Conservation (phyloP, 1,284 basidiomycete species). For the Cryptococcus hybrid region DNA sequence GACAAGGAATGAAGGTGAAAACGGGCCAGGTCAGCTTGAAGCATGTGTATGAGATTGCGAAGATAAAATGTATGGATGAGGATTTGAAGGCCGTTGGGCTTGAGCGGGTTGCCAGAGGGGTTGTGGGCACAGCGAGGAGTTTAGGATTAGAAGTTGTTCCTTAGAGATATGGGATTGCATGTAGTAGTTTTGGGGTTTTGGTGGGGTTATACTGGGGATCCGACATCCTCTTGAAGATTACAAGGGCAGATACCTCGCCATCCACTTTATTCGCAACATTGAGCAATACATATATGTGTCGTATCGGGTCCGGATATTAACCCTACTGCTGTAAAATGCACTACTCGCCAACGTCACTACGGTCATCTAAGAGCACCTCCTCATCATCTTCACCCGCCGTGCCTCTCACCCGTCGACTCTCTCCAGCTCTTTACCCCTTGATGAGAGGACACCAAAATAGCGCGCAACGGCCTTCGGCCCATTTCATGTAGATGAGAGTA, state of each 20-base stretch:
- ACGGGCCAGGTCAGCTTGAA: constrained; percentile 86
- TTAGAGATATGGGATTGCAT: constrained; percentile 41
- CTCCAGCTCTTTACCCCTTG: constrained; percentile 23
- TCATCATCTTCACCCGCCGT: constrained; percentile 12
- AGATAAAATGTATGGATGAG: constrained; percentile 89
- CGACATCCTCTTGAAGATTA: too few relatives aligned
- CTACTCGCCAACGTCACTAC: constrained; percentile 11
- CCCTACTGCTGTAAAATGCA: too few relatives aligned
- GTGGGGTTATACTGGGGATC: too few relatives aligned
- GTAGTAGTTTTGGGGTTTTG: too few relatives aligned
- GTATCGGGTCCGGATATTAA: too few relatives aligned
- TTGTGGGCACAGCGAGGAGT: constrained; percentile 79
- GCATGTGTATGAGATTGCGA: constrained; percentile 98
- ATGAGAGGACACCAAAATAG: constrained; percentile 29
- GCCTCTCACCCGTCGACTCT: constrained; percentile 11
- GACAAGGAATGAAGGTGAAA: constrained; percentile 37
- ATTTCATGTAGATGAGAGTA: constrained; percentile 65
- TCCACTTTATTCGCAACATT: too few relatives aligned
- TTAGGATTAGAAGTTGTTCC: constrained; percentile 85
- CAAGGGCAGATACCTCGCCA: too few relatives aligned
- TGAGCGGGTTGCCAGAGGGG: constrained; percentile 80
- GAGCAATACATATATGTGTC: too few relatives aligned
- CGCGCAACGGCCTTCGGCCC: constrained; percentile 46
- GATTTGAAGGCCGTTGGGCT: constrained; percentile 78
- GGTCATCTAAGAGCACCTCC: constrained; percentile 16